These are phyloP conservation scores for Neostapfia colusana DNA, from an alignment of 176 grass and related monocot genomes.

Conservation along the genomic window DNA sequence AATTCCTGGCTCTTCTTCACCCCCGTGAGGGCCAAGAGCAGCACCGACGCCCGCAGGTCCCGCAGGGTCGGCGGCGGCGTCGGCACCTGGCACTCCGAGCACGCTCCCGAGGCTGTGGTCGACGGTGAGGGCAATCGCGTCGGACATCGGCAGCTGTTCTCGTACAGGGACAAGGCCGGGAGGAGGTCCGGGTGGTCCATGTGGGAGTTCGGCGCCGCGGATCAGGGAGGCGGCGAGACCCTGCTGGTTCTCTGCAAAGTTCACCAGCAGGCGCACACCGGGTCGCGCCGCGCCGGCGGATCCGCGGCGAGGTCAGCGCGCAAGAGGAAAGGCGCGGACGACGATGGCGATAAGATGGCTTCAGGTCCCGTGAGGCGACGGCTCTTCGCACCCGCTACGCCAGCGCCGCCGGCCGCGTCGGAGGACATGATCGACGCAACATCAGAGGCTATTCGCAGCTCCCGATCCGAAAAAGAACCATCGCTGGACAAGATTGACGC, in stretches of 20 bases:
- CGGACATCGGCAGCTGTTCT: background rate
- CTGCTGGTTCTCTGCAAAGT: slow-evolving; percentile 12
- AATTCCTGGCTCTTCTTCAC: slow-evolving; percentile 1
- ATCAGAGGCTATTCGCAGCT: no score
- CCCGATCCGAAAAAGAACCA: no score
- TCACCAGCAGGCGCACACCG: background rate
- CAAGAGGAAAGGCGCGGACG: slow-evolving; percentile 3
- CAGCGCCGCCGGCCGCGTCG: background rate
- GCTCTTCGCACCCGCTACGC: background rate
- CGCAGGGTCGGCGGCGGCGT: slow-evolving; percentile 13
- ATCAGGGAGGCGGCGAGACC: background rate
- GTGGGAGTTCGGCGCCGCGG: background rate
- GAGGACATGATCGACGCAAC: background rate
- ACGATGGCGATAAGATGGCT: background rate
- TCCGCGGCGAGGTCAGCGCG: background rate
- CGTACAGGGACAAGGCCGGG: background rate
- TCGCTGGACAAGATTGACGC: no score
- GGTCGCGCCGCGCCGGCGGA: no score
- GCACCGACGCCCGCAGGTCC: background rate
- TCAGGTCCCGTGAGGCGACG: background rate
- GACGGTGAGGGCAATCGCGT: background rate
- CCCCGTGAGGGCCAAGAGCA: background rate
- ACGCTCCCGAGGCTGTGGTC: background rate
- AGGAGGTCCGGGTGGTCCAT: slow-evolving; percentile 11
- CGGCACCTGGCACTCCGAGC: background rate